Base-by-base conservation (phyloP, 2,329 filamentous ascomycete species). In the Mycosphaerella arachidis region DNA sequence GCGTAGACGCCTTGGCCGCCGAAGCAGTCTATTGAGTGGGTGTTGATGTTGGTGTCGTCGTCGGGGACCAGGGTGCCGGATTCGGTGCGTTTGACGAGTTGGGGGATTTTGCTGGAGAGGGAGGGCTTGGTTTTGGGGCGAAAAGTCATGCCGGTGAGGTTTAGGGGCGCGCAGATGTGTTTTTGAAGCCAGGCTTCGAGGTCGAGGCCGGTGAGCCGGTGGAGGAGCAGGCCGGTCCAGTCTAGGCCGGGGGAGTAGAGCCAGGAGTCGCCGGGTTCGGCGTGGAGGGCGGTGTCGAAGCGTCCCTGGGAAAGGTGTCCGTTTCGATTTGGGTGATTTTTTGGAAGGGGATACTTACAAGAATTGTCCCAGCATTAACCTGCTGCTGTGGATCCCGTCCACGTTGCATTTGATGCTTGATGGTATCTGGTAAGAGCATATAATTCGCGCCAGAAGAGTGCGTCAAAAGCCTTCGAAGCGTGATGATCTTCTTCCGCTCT, bases 141-240 rank as follows among this genome's bases (percentile, higher is more conserved):
- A 56, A 74, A 75, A 0, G 71, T 72, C 13, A 73, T 67, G 2
- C 61, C 63, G 4, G 60, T 66, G 46, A 81, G 75, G 12, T 75
- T 75, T 1, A 84, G 71, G 1, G 79, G 79, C 0, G 68, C 68
- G 62, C 75, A 80, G 18, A 84, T 77, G 51, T 78, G 72, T 55
- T 76, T 63, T 10, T 77, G 70, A 74, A 2, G 78, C 73, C 2
- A 85, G 69, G 0, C 73, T 75, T 8, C 66, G 55, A 57, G 48
- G 24, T 57, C 55, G 1, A 48, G 31, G 0, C 76, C 76, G 0
- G 80, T 80, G 0, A 81, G 66, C 0, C 76, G 72, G 64, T 84
- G 82, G 1, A 85, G 73, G 0, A 84, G 71, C 0, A 76, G 73
- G 2, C 83, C 82, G 0, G 77, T 79, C 82, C 81, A 85, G 70